phyloP scores from a whole-genome alignment of 1,284 basidiomycete species.

The Moesziomyces antarcticus region DNA sequence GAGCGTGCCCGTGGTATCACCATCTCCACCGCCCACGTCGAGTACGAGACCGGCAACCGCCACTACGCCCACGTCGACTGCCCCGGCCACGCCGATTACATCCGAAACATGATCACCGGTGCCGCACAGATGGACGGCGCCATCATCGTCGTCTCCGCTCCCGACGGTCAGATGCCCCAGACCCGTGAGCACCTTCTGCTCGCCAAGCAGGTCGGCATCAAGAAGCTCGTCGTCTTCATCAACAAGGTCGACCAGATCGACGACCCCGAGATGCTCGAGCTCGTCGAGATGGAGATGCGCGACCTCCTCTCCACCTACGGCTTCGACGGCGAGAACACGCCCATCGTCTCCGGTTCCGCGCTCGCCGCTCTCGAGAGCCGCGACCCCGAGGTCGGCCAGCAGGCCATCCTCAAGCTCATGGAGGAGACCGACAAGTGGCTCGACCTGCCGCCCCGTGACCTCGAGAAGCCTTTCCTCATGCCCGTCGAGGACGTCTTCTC shows the following conservation, averaged over 20 bases:
- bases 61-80: conserved; percentile 99
- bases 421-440: conserved; percentile 93
- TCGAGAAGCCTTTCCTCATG: conserved; percentile 98
- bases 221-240: conserved; percentile 98
- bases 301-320: conserved; percentile 87
- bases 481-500: conserved; percentile 98
- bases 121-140: conserved; percentile 93
- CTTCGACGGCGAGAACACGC: conserved; percentile 96
- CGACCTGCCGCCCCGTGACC: conserved; percentile 92
- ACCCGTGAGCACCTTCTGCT: conserved; percentile 97
- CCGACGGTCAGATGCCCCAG: conserved; percentile 99
- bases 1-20: conserved; percentile 99
- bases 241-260: conserved; percentile 98
- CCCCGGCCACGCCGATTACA: conserved; percentile 74
- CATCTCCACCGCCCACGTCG: conserved; percentile 87
- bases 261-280: conserved; percentile 98
- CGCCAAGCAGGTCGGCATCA: conserved; percentile 97
- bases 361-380: conserved; percentile 91
- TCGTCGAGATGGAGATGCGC: conserved; percentile 99
- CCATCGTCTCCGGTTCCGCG: conserved; percentile 96
- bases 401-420: conserved; percentile 87
- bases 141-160: conserved; percentile 86
- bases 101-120: conserved; percentile 96
- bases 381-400: conserved; percentile 80
- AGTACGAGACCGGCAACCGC: conserved; percentile 88